Evolutionary conservation across 2,329 filamentous ascomycete species (phyloP), one percentile per base, ranked within the genome.

Genomic region (Penicillium oxalicum): DNA sequence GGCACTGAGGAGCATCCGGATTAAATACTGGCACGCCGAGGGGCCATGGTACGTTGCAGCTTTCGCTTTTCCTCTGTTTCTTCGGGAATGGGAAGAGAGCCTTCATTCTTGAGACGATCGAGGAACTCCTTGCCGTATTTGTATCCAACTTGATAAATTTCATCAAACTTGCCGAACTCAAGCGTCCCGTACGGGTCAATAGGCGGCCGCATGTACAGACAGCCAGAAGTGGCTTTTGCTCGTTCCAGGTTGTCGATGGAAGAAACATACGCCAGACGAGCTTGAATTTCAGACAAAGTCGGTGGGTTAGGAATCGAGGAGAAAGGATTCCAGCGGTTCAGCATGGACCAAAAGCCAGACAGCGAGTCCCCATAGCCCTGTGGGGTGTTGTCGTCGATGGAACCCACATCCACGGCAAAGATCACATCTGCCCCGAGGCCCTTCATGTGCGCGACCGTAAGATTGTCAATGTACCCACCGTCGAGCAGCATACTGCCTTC

Each of bases 401-500:
- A 84, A 25, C 94, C 94, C 1, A 98, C 93, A 62, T 98, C 93
- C 27, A 98, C 81, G 1, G 93, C 93, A 66, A 98, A 96, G 55
- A 98, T 95, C 39, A 93, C 83, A 62, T 96, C 89, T 9, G 90
- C 90, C 0, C 93, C 93, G 0, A 98, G 78, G 3, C 84, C 86
- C 69, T 95, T 95, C 93, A 98, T 98, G 69, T 97, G 91, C 11
- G 88, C 86, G 13, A 98, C 94, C 0, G 93, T 97, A 49, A 98
- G 74, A 60, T 98, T 98, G 76, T 98, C 93, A 45, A 97, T 85
- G 67, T 98, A 98, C 12, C 93, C 93, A 37, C 93, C 93, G 61
- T 98, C 93, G 0, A 98, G 79, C 2, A 98, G 77, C 90, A 98
- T 95, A 73, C 85, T 91, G 25, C 94, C 93, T 62, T 98, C 91